phyloP scores from a whole-genome alignment of 495 filamentous ascomycete species.

The Talaromyces nanjingensis region DNA sequence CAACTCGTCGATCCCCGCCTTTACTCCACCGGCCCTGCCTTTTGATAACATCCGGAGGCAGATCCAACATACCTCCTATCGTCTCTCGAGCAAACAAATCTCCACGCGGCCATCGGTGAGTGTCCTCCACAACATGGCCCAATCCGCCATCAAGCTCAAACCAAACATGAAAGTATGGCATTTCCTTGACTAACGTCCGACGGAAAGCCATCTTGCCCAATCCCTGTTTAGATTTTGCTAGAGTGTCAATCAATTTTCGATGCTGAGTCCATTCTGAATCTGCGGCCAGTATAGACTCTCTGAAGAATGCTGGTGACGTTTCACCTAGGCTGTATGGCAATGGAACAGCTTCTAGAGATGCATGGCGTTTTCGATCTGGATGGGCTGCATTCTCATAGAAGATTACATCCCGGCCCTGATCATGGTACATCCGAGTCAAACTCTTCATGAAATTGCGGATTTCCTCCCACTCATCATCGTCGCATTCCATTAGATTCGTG shows the following conservation, averaged over 20 bases:
- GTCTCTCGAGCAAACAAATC: slow-evolving; percentile 92
- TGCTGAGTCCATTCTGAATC: slow-evolving; percentile 96
- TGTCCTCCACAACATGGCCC: slow-evolving; percentile 88
- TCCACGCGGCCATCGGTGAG: slow-evolving; percentile 79
- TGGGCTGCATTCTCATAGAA: slow-evolving; percentile 97
- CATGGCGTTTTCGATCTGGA: slow-evolving; percentile 72
- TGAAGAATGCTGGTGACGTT: slow-evolving; percentile 90
- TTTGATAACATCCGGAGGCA: slow-evolving; percentile 76
- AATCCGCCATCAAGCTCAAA: slow-evolving; percentile 88
- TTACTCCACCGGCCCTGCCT: slow-evolving; percentile 85
- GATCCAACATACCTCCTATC: slow-evolving; percentile 88
- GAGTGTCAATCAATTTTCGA: slow-evolving; percentile 86
- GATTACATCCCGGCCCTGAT: slow-evolving; percentile 81
- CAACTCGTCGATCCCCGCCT: slow-evolving; percentile 62
- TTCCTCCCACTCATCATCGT: slow-evolving; percentile 99
- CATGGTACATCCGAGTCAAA: slow-evolving; percentile 86
- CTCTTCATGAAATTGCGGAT: slow-evolving; percentile 99
- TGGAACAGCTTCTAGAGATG: slow-evolving; percentile 78
- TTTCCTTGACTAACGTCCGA: slow-evolving; percentile 79
- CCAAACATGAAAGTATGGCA: slow-evolving; percentile 99
- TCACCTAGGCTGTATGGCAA: slow-evolving; percentile 82
- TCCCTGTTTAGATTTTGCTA: slow-evolving; percentile 58
- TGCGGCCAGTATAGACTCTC: slow-evolving; percentile 78
- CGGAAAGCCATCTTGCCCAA: slow-evolving; percentile 79
- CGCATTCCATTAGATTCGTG: slow-evolving; percentile 87